phyloP scores from a whole-genome alignment of 495 filamentous ascomycete genomes.

The Hypomontagnella submonticulosa region DNA sequence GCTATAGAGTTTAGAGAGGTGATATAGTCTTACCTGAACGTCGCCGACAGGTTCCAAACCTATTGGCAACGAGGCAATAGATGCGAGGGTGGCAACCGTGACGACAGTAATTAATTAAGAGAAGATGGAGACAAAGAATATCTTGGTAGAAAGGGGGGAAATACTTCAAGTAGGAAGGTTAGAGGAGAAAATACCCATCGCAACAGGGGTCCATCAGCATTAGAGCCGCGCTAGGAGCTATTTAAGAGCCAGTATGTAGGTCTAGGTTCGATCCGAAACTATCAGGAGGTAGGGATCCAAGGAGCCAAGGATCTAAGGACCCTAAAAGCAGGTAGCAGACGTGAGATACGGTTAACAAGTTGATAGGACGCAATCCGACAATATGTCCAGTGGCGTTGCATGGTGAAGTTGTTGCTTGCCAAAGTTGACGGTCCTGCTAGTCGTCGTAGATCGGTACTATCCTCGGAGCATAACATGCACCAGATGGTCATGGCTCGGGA shows the following conservation, averaged over 20 bases:
- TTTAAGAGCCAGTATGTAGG: slow-evolving; percentile 25
- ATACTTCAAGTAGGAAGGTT: neutral
- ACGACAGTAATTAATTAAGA: neutral
- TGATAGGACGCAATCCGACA: slow-evolving; percentile 15
- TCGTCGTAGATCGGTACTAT: slow-evolving; percentile 24
- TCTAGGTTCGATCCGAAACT: slow-evolving; percentile 40
- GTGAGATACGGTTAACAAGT: slow-evolving; percentile 18
- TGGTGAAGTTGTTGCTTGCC: slow-evolving; percentile 24
- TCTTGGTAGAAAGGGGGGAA: too few species aligned
- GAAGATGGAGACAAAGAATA: slow-evolving; percentile 1
- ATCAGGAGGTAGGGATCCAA: slow-evolving; percentile 14
- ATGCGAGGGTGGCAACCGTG: slow-evolving; percentile 16
- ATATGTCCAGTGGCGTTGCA: slow-evolving; percentile 34
- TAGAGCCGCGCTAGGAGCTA: slow-evolving; percentile 37
- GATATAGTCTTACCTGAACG: slow-evolving; percentile 15
- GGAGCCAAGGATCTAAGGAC: slow-evolving; percentile 2
- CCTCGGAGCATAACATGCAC: slow-evolving; percentile 14
- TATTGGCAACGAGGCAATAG: slow-evolving; percentile 11
- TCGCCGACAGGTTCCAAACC: slow-evolving; percentile 5
- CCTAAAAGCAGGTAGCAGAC: slow-evolving; percentile 9
- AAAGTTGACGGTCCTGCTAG: slow-evolving; percentile 7
- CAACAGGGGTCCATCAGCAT: slow-evolving; percentile 19
- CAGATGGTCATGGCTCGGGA: slow-evolving; percentile 24
- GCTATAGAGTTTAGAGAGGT: slow-evolving; percentile 10
- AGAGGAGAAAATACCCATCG: slow-evolving; percentile 17